phyloP scores from a whole-genome alignment of 805 yeast species.

The Zygoascus bituminiphila region DNA sequence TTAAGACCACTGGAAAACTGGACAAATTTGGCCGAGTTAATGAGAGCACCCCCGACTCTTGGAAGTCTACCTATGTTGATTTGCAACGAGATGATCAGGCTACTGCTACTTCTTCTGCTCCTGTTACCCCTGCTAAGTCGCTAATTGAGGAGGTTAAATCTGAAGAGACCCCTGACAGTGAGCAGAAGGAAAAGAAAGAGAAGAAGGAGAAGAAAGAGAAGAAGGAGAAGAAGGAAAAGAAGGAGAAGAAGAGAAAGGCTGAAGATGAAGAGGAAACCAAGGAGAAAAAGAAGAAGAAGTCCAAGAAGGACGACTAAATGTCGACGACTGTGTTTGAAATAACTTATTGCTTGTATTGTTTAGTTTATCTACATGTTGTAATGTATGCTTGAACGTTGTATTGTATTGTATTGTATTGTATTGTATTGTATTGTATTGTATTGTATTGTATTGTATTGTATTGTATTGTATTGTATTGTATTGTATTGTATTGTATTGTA shows the following conservation, averaged over 20 bases:
- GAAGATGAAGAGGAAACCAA: slow-evolving; percentile 47
- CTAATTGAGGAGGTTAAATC: slow-evolving; percentile 5
- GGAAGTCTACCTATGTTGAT: slow-evolving; percentile 78
- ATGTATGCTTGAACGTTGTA: neutral
- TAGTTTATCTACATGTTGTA: slow-evolving; percentile 1
- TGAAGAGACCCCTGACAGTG: slow-evolving; percentile 14
- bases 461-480: too few relatives aligned
- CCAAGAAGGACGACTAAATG: slow-evolving; percentile 7
- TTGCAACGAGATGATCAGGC: slow-evolving; percentile 23
- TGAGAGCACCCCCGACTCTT: slow-evolving; percentile 86
- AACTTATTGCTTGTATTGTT: slow-evolving; percentile 1
- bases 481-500: too few relatives aligned
- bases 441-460: too few relatives aligned
- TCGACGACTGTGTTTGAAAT: neutral
- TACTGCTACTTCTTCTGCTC: slow-evolving; percentile 18
- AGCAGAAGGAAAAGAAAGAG: slow-evolving; percentile 43
- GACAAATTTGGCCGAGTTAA: slow-evolving; percentile 92
- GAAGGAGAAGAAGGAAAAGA: slow-evolving; percentile 46
- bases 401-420: neutral
- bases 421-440: neutral
- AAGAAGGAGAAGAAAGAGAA: slow-evolving; percentile 47
- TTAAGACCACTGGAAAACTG: slow-evolving; percentile 93
- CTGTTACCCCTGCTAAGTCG: slow-evolving; percentile 17
- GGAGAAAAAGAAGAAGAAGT: slow-evolving; percentile 30
- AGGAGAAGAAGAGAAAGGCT: slow-evolving; percentile 56